Percentiles rank a stretch among this genome's conserved stretches.
Evolutionary conservation across 2,329 filamentous ascomycete species (phyloP).

Genomic region (Aureobasidium melanogenum): DNA sequence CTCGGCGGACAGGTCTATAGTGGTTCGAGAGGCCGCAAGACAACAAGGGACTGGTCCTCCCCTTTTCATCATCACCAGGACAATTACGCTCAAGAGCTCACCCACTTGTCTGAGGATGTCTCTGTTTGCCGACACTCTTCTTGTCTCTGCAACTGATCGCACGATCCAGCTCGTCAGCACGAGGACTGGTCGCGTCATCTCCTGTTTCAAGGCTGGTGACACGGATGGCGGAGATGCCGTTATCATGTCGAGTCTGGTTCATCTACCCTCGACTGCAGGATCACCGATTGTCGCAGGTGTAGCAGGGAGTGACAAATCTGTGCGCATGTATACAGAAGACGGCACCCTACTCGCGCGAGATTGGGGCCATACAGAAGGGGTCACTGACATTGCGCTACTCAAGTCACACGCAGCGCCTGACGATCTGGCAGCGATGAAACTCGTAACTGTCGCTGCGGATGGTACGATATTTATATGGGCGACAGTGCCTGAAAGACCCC

Average conservation of each 20-base stretch:
- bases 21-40: slow-evolving; percentile 68
- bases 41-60: slow-evolving; percentile 52
- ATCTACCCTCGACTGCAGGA: slow-evolving; percentile 46
- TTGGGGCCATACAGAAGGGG: slow-evolving; percentile 90
- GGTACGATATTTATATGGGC: slow-evolving; percentile 44
- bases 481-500: slow-evolving; percentile 18
- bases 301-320: slow-evolving; percentile 91
- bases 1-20: slow-evolving; percentile 78
- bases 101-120: slow-evolving; percentile 75
- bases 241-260: slow-evolving; percentile 68
- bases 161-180: slow-evolving; percentile 46
- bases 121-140: slow-evolving; percentile 47
- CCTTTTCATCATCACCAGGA: slow-evolving; percentile 64
- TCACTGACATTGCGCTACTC: slow-evolving; percentile 68
- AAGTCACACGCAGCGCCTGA: slow-evolving; percentile 16
- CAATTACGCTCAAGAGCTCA: slow-evolving; percentile 76
- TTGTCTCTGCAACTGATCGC: slow-evolving; percentile 55
- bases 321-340: slow-evolving; percentile 77
- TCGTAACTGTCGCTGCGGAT: slow-evolving; percentile 42
- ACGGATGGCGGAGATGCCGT: slow-evolving; percentile 72
- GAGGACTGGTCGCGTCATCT: slow-evolving; percentile 57
- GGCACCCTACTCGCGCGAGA: slow-evolving; percentile 76
- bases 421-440: slow-evolving; percentile 35
- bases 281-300: slow-evolving; percentile 71
- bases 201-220: slow-evolving; percentile 76